Percentiles rank a stretch among this genome's conserved stretches.
phyloP scores from a whole-genome alignment of 148 eudicot genomes.

The Chenopodium album region DNA sequence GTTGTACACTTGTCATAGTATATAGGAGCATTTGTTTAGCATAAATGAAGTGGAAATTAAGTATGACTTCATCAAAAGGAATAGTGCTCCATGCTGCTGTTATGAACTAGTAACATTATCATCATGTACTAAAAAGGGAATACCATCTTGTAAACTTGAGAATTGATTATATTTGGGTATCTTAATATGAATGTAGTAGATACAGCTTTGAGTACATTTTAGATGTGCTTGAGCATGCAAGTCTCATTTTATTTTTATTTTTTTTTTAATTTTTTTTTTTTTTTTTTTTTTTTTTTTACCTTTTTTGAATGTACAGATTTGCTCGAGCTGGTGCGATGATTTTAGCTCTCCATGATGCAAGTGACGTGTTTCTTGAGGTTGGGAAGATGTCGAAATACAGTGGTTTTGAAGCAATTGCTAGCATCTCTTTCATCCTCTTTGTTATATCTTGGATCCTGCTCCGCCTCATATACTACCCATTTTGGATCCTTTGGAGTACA shows the following conservation, averaged over 20 bases:
- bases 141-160: neutral
- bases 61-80: neutral
- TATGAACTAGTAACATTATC: neutral
- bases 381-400: conserved; percentile 98
- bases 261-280: too few relatives aligned
- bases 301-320: conserved; percentile 51
- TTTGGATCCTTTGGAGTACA: conserved; percentile 96
- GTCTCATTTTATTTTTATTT: neutral
- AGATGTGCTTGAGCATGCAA: neutral
- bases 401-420: conserved; percentile 78
- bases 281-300: neutral
- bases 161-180: neutral
- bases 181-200: neutral
- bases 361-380: conserved; percentile 85
- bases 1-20: too few relatives aligned
- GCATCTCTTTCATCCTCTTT: conserved; percentile 70
- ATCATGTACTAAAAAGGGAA: neutral
- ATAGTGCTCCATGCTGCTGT: neutral
- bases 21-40: neutral
- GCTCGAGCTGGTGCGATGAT: conserved; percentile 86
- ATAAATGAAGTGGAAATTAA: neutral
- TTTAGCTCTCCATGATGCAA: conserved; percentile 94
- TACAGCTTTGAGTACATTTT: neutral
- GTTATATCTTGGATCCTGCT: conserved; percentile 86
- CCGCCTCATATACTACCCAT: conserved; percentile 85